These are phyloP conservation scores for Diaporthe citrichinensis DNA, from an alignment of 2,329 filamentous ascomycete genomes.

Conservation along the genomic window DNA sequence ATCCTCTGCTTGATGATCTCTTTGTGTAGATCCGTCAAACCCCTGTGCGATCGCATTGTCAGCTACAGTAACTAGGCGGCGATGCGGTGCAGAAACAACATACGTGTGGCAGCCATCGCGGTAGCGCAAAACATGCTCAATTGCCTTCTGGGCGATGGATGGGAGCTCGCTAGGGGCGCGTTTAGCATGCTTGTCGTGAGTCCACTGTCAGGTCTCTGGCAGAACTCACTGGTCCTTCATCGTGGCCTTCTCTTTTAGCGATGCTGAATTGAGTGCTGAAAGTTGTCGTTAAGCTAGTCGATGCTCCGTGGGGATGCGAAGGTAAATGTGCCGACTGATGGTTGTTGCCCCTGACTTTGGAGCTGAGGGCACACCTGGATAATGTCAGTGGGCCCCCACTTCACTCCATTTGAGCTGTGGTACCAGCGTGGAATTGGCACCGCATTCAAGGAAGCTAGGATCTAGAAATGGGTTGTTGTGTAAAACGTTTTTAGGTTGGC, in stretches of 20 bases:
- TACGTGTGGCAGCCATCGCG: background rate
- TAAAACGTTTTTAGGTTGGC: background rate
- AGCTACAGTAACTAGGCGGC: background rate
- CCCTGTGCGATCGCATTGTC: background rate
- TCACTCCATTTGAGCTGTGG: background rate
- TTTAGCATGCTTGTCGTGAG: background rate
- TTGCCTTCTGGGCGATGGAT: slow-evolving; percentile 12
- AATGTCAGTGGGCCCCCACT: background rate
- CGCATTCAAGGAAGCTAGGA: background rate
- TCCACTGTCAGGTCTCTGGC: background rate
- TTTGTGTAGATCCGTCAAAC: background rate
- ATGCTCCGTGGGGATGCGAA: background rate
- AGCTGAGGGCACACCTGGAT: background rate
- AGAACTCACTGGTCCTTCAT: slow-evolving; percentile 12
- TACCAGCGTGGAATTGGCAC: background rate
- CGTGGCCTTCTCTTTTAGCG: background rate
- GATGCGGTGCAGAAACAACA: background rate
- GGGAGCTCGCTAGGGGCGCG: slow-evolving; percentile 1
- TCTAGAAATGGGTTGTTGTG: background rate
- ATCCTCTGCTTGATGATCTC: background rate
- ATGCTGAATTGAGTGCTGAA: background rate
- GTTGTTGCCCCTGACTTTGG: background rate
- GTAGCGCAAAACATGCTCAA: background rate
- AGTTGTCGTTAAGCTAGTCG: no score
- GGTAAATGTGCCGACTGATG: background rate